A percentile compares a stretch with the other conserved stretches of the same genome.
phyloP scores from a whole-genome alignment of 1,139 yeast species.

The Pichia norvegensis region DNA sequence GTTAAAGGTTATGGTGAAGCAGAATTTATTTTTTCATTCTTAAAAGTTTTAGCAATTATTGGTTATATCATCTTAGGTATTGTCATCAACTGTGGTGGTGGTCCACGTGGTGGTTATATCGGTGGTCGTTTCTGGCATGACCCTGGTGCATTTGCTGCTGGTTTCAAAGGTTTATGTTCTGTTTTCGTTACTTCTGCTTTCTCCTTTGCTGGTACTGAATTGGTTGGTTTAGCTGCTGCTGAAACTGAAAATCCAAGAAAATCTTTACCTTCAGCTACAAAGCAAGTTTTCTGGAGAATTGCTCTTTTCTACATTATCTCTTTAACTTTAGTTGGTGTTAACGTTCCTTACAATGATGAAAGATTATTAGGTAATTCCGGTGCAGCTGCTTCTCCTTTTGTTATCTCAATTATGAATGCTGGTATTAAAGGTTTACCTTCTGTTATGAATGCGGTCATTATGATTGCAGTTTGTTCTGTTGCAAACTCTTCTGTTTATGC shows the following conservation, averaged over 20 bases:
- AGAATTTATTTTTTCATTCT: constrained; percentile 52
- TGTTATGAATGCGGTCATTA: constrained; percentile 64
- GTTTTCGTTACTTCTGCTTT: constrained; percentile 83
- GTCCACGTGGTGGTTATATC: constrained; percentile 47
- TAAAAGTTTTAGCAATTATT: constrained; percentile 54
- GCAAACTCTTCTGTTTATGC: constrained; percentile 75
- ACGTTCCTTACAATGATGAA: constrained; percentile 57
- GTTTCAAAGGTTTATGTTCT: constrained; percentile 75
- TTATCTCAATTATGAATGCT: constrained; percentile 56
- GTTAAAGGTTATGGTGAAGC: constrained; percentile 64
- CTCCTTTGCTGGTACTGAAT: constrained; percentile 77
- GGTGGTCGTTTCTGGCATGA: constrained; percentile 53
- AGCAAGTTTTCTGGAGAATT: constrained; percentile 70
- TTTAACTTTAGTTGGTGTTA: constrained; percentile 51
- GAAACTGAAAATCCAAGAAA: constrained; percentile 71
- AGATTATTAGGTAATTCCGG: constrained; percentile 39
- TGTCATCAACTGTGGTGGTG: constrained; percentile 64
- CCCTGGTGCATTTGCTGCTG: constrained; percentile 55
- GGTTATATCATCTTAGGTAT: constrained; percentile 69
- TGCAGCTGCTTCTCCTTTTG: constrained; percentile 67
- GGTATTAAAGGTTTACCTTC: constrained; percentile 58
- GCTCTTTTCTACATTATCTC: constrained; percentile 55
- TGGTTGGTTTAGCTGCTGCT: constrained; percentile 79
- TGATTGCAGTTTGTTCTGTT: constrained; percentile 61
- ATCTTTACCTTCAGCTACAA: constrained; percentile 59